Percentiles rank a stretch among this genome's conserved stretches.
These are phyloP conservation scores for Saccharum spontaneum DNA, from an alignment of 176 grass and related monocot species.

Conservation along the genomic window DNA sequence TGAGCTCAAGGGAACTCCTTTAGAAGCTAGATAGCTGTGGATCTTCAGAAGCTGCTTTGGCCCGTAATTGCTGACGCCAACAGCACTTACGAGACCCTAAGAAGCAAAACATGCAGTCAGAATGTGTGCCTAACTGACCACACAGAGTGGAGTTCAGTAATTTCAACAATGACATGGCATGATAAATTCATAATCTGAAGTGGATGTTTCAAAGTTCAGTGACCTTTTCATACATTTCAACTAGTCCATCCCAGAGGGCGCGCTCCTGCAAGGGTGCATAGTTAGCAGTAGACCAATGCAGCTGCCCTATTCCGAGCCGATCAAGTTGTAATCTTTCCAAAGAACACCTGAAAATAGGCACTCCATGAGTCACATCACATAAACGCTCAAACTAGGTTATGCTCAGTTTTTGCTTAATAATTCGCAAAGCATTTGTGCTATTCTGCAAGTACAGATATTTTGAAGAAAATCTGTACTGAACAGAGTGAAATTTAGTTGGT, in stretches of 20 bases:
- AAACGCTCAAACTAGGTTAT: background rate
- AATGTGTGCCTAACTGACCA: background rate
- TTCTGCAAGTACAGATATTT: background rate
- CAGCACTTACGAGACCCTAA: conserved; percentile 80
- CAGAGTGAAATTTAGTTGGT: conserved; percentile 26
- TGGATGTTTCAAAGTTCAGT: conserved; percentile 34
- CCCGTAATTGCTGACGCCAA: conserved; percentile 94
- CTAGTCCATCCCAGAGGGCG: conserved; percentile 84
- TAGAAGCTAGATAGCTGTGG: conserved; percentile 60
- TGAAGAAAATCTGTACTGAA: background rate
- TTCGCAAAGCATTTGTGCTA: background rate
- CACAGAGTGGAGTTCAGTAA: background rate
- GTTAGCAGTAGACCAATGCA: conserved; percentile 97
- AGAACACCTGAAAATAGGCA: conserved; percentile 63
- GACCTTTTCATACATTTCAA: conserved; percentile 97
- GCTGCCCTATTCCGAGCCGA: conserved; percentile 79
- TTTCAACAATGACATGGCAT: background rate
- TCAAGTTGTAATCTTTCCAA: conserved; percentile 81
- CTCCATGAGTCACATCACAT: background rate
- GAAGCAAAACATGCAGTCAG: conserved; percentile 28
- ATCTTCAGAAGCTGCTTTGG: conserved; percentile 94
- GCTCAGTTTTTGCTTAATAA: background rate
- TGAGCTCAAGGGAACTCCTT: conserved; percentile 80
- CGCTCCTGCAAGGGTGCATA: conserved; percentile 92
- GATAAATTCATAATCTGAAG: background rate